Conservation (phyloP, 441 rosid species). For the Eruca vesicaria region DNA sequence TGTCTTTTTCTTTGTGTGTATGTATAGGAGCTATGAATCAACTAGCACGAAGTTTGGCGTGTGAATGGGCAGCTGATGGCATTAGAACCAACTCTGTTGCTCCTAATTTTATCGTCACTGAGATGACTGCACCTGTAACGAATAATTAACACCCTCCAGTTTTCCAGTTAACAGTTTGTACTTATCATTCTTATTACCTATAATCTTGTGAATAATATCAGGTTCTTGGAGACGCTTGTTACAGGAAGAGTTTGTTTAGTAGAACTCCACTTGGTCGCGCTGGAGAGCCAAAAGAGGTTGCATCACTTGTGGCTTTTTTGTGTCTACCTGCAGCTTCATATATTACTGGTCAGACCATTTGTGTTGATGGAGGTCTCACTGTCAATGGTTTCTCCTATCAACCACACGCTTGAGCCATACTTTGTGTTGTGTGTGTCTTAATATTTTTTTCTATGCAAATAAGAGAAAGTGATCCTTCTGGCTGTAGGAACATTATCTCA, state of each 20-base stretch:
- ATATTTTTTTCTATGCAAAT: neutral
- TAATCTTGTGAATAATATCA: neutral
- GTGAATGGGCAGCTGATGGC: neutral
- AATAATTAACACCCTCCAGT: neutral
- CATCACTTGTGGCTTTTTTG: slow-evolving; percentile 62
- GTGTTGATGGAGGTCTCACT: neutral
- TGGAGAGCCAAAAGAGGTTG: slow-evolving; percentile 71
- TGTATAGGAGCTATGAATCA: neutral
- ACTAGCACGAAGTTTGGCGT: neutral
- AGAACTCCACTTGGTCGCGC: slow-evolving; percentile 37
- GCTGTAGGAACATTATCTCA: neutral
- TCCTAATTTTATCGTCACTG: neutral
- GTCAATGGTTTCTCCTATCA: neutral
- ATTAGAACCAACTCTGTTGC: neutral
- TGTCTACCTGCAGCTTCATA: slow-evolving; percentile 62
- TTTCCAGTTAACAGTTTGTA: neutral
- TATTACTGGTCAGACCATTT: neutral
- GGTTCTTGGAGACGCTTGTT: neutral
- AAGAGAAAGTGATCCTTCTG: neutral
- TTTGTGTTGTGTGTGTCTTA: neutral
- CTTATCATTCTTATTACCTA: neutral
- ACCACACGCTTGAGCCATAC: neutral
- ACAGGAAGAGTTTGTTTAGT: neutral
- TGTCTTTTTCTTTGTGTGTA: neutral
- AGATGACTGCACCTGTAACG: neutral